phyloP scores from a whole-genome alignment of 2,329 filamentous ascomycete species.

The Byssothecium circinans region DNA sequence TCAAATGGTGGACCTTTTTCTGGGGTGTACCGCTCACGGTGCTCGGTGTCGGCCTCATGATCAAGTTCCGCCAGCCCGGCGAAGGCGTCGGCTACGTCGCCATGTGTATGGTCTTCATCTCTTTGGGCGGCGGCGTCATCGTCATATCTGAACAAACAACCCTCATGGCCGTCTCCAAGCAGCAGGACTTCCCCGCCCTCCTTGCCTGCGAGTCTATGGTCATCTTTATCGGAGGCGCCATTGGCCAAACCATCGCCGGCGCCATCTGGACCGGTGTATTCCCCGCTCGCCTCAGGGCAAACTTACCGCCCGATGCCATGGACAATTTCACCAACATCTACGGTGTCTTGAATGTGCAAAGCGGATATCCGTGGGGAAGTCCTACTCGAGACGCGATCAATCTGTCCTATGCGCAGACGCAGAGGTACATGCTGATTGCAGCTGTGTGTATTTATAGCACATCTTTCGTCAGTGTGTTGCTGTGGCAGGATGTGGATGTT shows the following conservation, averaged over 20 bases:
- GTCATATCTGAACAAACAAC: constrained; percentile 40
- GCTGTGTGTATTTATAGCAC: constrained; percentile 33
- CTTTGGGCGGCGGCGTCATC: constrained; percentile 37
- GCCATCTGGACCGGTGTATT: constrained; percentile 68
- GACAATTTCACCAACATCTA: constrained; percentile 49
- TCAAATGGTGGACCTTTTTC: constrained; percentile 34
- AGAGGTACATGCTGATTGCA: constrained; percentile 43
- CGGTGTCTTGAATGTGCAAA: constrained; percentile 56
- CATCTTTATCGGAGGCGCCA: constrained; percentile 56
- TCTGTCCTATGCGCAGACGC: constrained; percentile 40
- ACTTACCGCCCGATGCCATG: constrained; percentile 51
- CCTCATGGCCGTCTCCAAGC: constrained; percentile 37
- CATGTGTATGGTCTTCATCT: constrained; percentile 42
- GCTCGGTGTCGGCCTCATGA: constrained; percentile 42
- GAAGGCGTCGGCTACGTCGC: constrained; percentile 38
- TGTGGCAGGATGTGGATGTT: constrained; percentile 37
- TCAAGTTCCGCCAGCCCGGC: constrained; percentile 42
- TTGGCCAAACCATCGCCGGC: constrained; percentile 57
- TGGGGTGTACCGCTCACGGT: constrained; percentile 35
- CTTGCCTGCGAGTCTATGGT: constrained; percentile 59
- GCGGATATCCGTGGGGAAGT: constrained; percentile 55
- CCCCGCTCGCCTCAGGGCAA: constrained; percentile 49
- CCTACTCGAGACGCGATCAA: constrained; percentile 50
- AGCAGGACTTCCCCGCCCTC: constrained; percentile 36
- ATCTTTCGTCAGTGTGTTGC: constrained; percentile 24